Evolutionary conservation across 306 rosid genomes (phyloP).

Genomic region (Fragaria nilgerrensis): DNA sequence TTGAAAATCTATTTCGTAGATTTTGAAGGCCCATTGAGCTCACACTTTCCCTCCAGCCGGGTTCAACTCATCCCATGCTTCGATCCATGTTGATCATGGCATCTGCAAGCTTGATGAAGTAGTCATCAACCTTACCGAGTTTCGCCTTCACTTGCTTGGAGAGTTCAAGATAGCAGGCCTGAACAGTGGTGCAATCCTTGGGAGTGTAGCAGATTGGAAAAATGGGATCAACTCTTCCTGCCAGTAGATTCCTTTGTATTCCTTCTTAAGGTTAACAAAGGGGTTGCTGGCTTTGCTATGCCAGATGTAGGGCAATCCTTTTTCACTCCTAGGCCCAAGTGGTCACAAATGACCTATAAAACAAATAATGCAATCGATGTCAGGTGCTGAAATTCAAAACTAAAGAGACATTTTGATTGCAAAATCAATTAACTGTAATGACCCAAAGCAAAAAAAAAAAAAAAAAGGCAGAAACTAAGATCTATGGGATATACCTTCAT

Average conservation of each 20-base stretch:
- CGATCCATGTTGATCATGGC: conserved; percentile 87
- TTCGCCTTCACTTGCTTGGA: conserved; percentile 75
- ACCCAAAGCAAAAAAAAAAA: background rate
- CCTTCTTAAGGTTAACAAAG: conserved; percentile 79
- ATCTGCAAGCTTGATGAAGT: conserved; percentile 70
- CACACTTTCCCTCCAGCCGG: conserved; percentile 33
- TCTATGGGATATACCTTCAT: conserved; percentile 45
- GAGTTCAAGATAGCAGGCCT: conserved; percentile 73
- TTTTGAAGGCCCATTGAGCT: conserved; percentile 2
- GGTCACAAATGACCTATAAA: conserved; percentile 73
- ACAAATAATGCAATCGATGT: background rate
- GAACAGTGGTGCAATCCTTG: conserved; percentile 67
- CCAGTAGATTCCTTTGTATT: conserved; percentile 87
- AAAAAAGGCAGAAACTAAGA: background rate
- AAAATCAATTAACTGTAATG: background rate
- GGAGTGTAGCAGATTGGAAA: conserved; percentile 63
- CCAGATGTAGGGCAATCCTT: conserved; percentile 84
- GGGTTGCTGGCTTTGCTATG: conserved; percentile 93
- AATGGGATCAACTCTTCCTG: conserved; percentile 83
- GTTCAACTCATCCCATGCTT: conserved; percentile 81
- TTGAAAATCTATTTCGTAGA: conserved; percentile 32
- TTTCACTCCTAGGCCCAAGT: conserved; percentile 77
- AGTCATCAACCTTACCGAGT: conserved; percentile 70
- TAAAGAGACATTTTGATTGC: background rate
- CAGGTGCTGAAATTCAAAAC: conserved; percentile 15